These are phyloP conservation scores for Mycothermus thermophilus DNA, from an alignment of 495 filamentous ascomycete species.

Conservation along the genomic window DNA sequence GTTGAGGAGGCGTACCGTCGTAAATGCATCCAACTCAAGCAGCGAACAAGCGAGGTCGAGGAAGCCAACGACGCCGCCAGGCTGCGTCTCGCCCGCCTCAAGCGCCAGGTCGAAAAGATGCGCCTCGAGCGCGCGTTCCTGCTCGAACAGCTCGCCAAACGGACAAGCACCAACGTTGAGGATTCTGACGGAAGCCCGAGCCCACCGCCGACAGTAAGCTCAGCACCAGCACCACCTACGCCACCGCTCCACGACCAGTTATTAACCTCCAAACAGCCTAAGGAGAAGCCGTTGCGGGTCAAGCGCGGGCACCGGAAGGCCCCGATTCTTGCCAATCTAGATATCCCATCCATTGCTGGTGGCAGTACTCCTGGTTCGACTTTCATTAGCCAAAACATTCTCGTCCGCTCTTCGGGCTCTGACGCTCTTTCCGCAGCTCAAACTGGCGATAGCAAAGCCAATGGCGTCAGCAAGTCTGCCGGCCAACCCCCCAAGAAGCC, in stretches of 20 bases:
- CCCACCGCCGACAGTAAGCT: conserved; percentile 54
- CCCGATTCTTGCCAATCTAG: conserved; percentile 24
- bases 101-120: conserved; percentile 76
- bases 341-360: conserved; percentile 7
- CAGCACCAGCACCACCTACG: conserved; percentile 7
- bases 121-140: conserved; percentile 81
- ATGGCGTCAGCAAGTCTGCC: conserved; percentile 13
- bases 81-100: conserved; percentile 62
- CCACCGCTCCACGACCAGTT: conserved; percentile 6
- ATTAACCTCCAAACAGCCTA: conserved; percentile 42
- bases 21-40: conserved; percentile 93
- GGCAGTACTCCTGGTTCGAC: conserved; percentile 21
- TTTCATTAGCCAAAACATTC: conserved; percentile 31
- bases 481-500: conserved; percentile 23
- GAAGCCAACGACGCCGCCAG: conserved; percentile 70
- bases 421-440: conserved; percentile 31
- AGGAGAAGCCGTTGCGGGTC: conserved; percentile 78
- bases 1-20: conserved; percentile 91
- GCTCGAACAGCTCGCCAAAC: conserved; percentile 71
- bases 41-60: conserved; percentile 80
- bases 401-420: conserved; percentile 32
- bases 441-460: conserved; percentile 17
- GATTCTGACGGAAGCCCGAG: conserved; percentile 60
- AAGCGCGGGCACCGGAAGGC: conserved; percentile 61
- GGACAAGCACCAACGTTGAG: conserved; percentile 68